phyloP scores from a whole-genome alignment of 106 monocot species.

The Dioscorea alata region DNA sequence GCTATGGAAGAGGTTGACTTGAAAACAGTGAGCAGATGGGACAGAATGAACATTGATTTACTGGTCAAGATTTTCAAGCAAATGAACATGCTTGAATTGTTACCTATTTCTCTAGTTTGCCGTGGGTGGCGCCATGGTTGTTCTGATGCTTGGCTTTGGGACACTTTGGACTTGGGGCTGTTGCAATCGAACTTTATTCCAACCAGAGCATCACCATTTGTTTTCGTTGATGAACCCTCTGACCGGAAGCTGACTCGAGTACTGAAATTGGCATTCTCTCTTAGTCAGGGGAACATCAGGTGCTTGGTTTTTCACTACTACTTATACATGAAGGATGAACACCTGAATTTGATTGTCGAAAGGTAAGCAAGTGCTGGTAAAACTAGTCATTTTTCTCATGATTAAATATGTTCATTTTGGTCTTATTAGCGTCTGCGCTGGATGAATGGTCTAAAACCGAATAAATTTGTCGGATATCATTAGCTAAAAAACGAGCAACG shows the following conservation, averaged over 20 bases:
- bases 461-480: no score
- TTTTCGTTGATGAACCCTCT: constrained; percentile 78
- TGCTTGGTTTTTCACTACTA: constrained; percentile 82
- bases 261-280: constrained; percentile 56
- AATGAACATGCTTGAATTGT: constrained; percentile 79
- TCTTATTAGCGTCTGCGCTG: no score
- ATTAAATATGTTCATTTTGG: no score
- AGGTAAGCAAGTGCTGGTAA: constrained; percentile 30
- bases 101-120: constrained; percentile 76
- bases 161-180: constrained; percentile 61
- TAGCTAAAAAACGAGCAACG: no score
- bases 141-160: constrained; percentile 82
- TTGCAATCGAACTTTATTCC: constrained; percentile 81
- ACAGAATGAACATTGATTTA: constrained; percentile 85
- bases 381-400: no score
- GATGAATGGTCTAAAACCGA: no score
- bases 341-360: constrained; percentile 69
- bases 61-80: constrained; percentile 84
- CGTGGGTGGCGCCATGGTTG: constrained; percentile 72
- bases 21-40: constrained; percentile 53
- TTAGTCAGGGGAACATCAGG: constrained; percentile 58
- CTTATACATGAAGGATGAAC: constrained; percentile 90
- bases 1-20: constrained; percentile 49
- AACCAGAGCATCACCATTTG: constrained; percentile 70
- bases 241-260: constrained; percentile 57